These are phyloP conservation scores for Heracleum sosnowskyi DNA, from an alignment of 129 eudicot species.

Conservation along the genomic window DNA sequence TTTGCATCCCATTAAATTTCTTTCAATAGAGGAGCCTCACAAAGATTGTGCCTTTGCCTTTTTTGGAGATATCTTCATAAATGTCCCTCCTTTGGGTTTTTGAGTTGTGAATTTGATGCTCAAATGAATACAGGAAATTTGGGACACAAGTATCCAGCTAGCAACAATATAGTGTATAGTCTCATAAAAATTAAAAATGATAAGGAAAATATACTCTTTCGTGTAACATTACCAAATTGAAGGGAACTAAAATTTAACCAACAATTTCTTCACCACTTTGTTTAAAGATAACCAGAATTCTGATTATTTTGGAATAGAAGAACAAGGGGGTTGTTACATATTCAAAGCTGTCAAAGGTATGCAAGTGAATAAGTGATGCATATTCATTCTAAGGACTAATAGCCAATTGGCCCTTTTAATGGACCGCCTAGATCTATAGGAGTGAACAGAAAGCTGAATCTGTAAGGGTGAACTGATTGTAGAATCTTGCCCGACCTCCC, in stretches of 20 bases:
- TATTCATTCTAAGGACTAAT: too few relatives aligned
- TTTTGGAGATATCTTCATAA: neutral
- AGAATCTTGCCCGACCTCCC: neutral
- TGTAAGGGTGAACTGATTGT: neutral
- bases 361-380: neutral
- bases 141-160: neutral
- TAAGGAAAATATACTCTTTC: neutral
- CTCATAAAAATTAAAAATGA: neutral
- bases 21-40: too few relatives aligned
- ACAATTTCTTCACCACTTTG: neutral
- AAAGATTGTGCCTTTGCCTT: neutral
- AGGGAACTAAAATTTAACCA: neutral
- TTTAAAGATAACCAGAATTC: neutral
- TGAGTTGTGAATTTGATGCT: neutral
- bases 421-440: neutral
- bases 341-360: neutral
- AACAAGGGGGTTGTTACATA: neutral
- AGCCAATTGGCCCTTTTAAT: neutral
- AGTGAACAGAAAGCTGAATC: neutral
- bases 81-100: neutral
- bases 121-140: neutral
- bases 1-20: too few relatives aligned
- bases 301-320: too few relatives aligned
- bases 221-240: neutral
- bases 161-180: neutral